Evolutionary conservation across 495 filamentous ascomycete species (phyloP), one percentile per base, ranked within the genome.

Genomic region (Trichoderma orchidacearum): DNA sequence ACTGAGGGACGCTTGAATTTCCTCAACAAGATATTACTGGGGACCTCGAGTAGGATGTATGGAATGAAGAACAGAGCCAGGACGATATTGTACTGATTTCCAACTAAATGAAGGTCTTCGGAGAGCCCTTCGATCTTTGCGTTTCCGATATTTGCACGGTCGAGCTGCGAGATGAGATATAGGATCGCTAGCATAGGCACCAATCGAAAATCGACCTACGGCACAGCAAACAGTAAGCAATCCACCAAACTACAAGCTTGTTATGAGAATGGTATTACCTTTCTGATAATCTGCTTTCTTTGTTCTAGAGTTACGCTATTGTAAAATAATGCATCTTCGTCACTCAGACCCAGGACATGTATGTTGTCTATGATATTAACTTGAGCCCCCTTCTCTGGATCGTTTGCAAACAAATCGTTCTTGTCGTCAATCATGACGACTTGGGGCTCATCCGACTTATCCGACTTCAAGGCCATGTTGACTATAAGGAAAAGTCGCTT

Each of bases 1-100:
- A 64, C 17, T 0, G 66, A 68, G 3, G 72, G 72, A 3, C 67
- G 54, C 29, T 61, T 71, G 32, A 84, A 62, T 0, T 76, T 76
- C 66, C 91, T 92, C 36, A 94, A 76, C 13, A 94, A 67, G 55
- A 94, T 65, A 62, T 94, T 93, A 18, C 87, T 90, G 45, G 86
- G 63, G 0, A 87, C 64, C 21, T 68, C 68, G 50, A 69, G 64
- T 6, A 70, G 53, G 4, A 65, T 63, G 38, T 72, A 72, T 3
- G 68, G 64, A 8, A 72, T 54, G 23, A 72, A 59, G 59, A 67
- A 69, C 60, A 91, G 80, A 30, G 82, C 80, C 0, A 92, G 73
- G 5, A 78, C 69, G 8, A 78, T 77, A 65, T 87, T 88, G 62
- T 86, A 93, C 62, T 89, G 77, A 27, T 68, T 71, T n/a, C 74